A percentile compares a stretch with the other conserved stretches of the same genome.
Evolutionary conservation across 345 rosid genomes (phyloP).

Genomic region (Angophora floribunda): DNA sequence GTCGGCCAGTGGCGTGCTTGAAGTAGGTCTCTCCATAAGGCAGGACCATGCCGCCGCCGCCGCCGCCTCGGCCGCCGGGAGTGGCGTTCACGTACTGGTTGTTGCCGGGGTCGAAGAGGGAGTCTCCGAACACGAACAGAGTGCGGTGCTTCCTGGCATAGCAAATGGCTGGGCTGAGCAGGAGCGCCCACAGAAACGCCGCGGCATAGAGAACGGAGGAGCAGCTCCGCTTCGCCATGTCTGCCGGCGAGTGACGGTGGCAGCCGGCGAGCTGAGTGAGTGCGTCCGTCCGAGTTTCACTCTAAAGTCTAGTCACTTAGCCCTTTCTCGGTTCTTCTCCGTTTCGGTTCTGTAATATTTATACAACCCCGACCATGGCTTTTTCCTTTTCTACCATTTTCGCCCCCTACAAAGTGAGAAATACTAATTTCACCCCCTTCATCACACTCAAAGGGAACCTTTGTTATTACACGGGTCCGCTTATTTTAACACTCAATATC

Average conservation of each 20-base stretch:
- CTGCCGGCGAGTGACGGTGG: not conserved
- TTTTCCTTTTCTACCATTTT: not conserved
- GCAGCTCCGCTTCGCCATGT: not conserved
- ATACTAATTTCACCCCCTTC: not conserved
- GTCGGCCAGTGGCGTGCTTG: constrained; percentile 4
- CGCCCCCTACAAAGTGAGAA: not conserved
- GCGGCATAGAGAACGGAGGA: not conserved
- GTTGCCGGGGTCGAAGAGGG: constrained; percentile 7
- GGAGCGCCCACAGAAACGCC: not conserved
- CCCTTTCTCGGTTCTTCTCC: not conserved
- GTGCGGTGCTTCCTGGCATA: not conserved
- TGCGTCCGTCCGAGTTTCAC: not conserved
- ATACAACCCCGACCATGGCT: not conserved
- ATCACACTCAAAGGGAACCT: not conserved
- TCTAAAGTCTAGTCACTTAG: not conserved
- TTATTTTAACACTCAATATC: not conserved
- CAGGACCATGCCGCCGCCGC: not conserved
- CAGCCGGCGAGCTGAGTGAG: not conserved
- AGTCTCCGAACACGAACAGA: constrained; percentile 1
- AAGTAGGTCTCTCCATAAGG: constrained; percentile 20
- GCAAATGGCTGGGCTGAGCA: not conserved
- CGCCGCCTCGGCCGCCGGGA: not conserved
- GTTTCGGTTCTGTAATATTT: not conserved
- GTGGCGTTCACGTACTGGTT: constrained; percentile 5
- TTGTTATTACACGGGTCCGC: not conserved